phyloP scores from a whole-genome alignment of 768 basidiomycete species.

The Cubamyces lactineus region DNA sequence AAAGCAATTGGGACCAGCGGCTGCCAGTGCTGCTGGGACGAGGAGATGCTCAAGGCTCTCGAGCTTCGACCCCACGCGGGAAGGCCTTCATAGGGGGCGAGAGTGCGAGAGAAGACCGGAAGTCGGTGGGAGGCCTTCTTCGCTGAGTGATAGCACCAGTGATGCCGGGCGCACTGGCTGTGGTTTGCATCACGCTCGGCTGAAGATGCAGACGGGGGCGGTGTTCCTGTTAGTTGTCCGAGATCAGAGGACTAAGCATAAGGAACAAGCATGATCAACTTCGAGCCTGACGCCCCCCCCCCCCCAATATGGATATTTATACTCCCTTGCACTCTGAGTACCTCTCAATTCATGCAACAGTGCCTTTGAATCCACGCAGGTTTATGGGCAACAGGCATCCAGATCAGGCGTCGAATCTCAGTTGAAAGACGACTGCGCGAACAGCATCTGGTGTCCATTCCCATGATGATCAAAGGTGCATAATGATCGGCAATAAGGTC shows the following conservation, averaged over 20 bases:
- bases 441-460: background rate
- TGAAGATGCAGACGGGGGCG: background rate
- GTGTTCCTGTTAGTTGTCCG: slow-evolving; percentile 3
- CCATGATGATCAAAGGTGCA: background rate
- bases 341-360: too few relatives aligned
- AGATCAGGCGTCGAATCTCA: too few relatives aligned
- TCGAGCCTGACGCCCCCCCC: too few relatives aligned
- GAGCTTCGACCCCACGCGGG: too few relatives aligned
- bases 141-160: slow-evolving; percentile 13
- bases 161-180: slow-evolving; percentile 12
- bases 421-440: too few relatives aligned
- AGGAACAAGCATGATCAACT: background rate
- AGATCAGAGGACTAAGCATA: slow-evolving; percentile 1
- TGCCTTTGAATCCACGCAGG: too few relatives aligned
- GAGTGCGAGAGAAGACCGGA: slow-evolving; percentile 1
- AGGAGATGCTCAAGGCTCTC: background rate
- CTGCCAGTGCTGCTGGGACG: slow-evolving; percentile 18
- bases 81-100: slow-evolving; percentile 13
- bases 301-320: too few relatives aligned
- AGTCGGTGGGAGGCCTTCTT: background rate
- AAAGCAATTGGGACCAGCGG: slow-evolving; percentile 14
- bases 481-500: background rate
- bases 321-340: too few relatives aligned
- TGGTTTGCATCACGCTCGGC: background rate
- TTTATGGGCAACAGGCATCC: too few relatives aligned